Evolutionary conservation across 2,329 filamentous ascomycete species (phyloP).

Genomic region (Pseudogymnoascus sp.): DNA sequence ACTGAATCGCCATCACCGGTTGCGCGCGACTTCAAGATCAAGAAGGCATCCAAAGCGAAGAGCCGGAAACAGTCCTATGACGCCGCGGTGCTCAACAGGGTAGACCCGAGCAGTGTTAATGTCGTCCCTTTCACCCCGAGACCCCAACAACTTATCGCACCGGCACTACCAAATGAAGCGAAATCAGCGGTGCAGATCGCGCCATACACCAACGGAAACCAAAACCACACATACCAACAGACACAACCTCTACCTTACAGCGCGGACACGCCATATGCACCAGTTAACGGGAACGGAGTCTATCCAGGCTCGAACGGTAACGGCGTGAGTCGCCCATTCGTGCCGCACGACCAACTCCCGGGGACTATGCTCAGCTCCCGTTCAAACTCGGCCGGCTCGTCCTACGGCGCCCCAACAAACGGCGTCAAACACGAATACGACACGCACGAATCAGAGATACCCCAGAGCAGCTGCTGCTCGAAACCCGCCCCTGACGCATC

Average conservation of each 20-base stretch:
- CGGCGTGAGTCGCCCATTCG: not conserved
- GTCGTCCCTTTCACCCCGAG: constrained; percentile 31
- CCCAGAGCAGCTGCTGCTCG: constrained; percentile 30
- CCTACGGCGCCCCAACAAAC: constrained; percentile 8
- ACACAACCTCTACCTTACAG: not conserved
- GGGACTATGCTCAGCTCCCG: not conserved
- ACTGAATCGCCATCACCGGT: constrained; percentile 35
- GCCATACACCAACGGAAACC: not conserved
- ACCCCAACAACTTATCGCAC: constrained; percentile 19
- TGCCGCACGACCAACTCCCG: not conserved
- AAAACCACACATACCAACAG: not conserved
- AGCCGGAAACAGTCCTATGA: constrained; percentile 42
- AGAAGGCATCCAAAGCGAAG: constrained; percentile 17
- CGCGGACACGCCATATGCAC: not conserved
- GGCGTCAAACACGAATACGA: not conserved
- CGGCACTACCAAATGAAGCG: not conserved
- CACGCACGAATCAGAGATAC: constrained; percentile 14
- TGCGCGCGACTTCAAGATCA: constrained; percentile 22
- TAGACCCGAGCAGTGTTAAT: constrained; percentile 45
- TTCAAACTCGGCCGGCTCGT: not conserved
- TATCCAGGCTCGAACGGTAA: not conserved
- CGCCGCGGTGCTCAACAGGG: constrained; percentile 39
- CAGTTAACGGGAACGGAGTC: not conserved
- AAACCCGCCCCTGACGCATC: constrained; percentile 16
- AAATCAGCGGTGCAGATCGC: not conserved